Evolutionary conservation across 345 rosid species (phyloP), one percentile per base, ranked within the genome.

Genomic region (Linum usitatissimum): DNA sequence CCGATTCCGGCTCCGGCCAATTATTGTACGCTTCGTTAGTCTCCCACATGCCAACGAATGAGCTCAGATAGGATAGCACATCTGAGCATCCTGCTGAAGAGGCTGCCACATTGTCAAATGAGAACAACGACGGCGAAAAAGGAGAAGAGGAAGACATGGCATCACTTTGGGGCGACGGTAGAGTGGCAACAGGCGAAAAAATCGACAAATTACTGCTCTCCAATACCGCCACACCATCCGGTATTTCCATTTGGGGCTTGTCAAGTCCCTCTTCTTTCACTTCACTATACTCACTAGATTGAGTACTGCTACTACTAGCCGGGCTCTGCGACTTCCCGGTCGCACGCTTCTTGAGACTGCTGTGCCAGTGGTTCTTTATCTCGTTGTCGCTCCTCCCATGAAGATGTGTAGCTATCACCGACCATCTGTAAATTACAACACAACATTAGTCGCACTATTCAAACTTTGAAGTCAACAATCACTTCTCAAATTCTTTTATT

Each of bases 301-400:
- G 38, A 34, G 38, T 7, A 34, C 38, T 34, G 8, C 38, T 34
- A 34, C 38, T 34, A 34, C 38, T 34, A 34, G 38, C 8, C 38
- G 8, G 38, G 4, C 8, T 34, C 0, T 7, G 5, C 4, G 8
- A 34, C 8, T 34, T 34, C 38, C 38, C 8, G 8, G 4, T 2
- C 30, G 14, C 59, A 4, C 59, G 57, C 18, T 55, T 18, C 59
- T 55, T 55, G 23, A 55, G 59, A 28, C 30, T 55, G 30, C 20
- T 55, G 30, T 55, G 59, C 59, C 59, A 55, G 59, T 55, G 59
- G 14, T 55, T 55, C 30, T 55, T 55, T 12, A 55, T 28, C 59
- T 55, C 23, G 30, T 55, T 55, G 30, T 55, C 59, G 2, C 30
- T 55, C 18, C 59, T 18, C 9, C 59, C 59, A 8, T 30, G 59